These are phyloP conservation scores for Erodium trifolium DNA, from an alignment of 441 rosid species.

Conservation along the genomic window DNA sequence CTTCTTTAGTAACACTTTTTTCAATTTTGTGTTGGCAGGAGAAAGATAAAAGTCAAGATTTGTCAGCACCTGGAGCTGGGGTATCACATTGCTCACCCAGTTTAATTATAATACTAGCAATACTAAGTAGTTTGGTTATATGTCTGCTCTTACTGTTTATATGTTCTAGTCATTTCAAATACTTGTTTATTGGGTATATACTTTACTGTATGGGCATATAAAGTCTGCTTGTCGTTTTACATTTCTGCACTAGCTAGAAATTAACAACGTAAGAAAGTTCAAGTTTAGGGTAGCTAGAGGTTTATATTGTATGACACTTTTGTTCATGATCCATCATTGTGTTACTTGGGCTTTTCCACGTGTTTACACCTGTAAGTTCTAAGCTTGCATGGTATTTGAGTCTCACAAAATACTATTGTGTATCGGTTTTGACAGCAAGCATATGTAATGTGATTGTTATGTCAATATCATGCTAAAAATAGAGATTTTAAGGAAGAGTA, in stretches of 20 bases:
- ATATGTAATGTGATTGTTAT: background rate
- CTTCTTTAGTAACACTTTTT: constrained; percentile 14
- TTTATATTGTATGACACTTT: background rate
- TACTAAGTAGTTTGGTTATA: constrained; percentile 6
- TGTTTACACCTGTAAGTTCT: background rate
- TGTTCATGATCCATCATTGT: background rate
- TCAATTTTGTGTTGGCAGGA: constrained; percentile 42
- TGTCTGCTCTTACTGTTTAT: background rate
- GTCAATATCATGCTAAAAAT: background rate
- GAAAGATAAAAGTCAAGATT: constrained; percentile 59
- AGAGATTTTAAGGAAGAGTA: background rate
- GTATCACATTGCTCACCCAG: constrained; percentile 31
- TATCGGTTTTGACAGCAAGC: background rate
- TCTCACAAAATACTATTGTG: background rate
- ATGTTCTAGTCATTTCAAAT: background rate
- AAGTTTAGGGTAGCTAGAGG: background rate
- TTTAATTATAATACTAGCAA: constrained; percentile 5
- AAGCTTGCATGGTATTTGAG: constrained; percentile 1
- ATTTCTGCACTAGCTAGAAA: constrained; percentile 9
- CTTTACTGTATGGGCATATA: background rate
- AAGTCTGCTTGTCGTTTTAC: constrained; percentile 1
- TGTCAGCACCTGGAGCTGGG: constrained; percentile 96
- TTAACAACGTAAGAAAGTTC: background rate
- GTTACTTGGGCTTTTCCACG: background rate
- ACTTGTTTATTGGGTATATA: background rate